phyloP scores from a whole-genome alignment of 192 early-diverging fungal species.

The Gonapodya sp. region DNA sequence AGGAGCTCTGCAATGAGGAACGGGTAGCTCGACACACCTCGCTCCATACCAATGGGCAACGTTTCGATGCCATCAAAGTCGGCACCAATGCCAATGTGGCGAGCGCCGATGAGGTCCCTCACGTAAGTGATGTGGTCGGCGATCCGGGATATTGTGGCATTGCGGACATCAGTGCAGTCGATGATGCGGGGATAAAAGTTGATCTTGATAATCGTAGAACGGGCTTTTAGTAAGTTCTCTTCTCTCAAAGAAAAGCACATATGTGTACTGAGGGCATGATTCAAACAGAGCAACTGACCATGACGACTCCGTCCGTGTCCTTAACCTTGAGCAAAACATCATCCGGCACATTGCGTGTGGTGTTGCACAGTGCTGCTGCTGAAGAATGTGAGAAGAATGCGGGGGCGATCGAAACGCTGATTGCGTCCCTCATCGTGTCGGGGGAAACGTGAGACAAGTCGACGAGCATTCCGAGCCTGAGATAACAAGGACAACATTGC shows the following conservation, averaged over 20 bases:
- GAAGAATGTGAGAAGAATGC: slow-evolving; percentile 54
- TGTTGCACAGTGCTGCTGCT: slow-evolving; percentile 35
- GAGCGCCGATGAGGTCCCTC: slow-evolving; percentile 31
- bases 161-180: slow-evolving; percentile 20
- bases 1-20: slow-evolving; percentile 26
- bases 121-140: slow-evolving; percentile 53
- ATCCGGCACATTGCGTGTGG: slow-evolving; percentile 53
- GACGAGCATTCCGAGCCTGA: slow-evolving; percentile 52
- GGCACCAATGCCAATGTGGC: slow-evolving; percentile 50
- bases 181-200: slow-evolving; percentile 47
- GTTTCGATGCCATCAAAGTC: slow-evolving; percentile 52
- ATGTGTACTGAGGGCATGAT: no score
- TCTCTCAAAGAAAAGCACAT: no score
- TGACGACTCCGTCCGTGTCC: slow-evolving; percentile 47
- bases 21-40: slow-evolving; percentile 40
- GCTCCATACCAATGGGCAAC: slow-evolving; percentile 37
- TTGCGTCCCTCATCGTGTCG: slow-evolving; percentile 44
- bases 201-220: slow-evolving; percentile 20
- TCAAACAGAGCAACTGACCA: no score
- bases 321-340: slow-evolving; percentile 29
- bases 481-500: not conserved
- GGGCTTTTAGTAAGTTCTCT: not conserved
- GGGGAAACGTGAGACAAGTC: slow-evolving; percentile 56
- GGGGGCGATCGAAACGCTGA: slow-evolving; percentile 40
- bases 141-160: slow-evolving; percentile 28